A percentile compares a stretch with the other conserved stretches of the same genome.
phyloP scores from a whole-genome alignment of 2,329 filamentous ascomycete genomes.

The Monilinia polystroma region DNA sequence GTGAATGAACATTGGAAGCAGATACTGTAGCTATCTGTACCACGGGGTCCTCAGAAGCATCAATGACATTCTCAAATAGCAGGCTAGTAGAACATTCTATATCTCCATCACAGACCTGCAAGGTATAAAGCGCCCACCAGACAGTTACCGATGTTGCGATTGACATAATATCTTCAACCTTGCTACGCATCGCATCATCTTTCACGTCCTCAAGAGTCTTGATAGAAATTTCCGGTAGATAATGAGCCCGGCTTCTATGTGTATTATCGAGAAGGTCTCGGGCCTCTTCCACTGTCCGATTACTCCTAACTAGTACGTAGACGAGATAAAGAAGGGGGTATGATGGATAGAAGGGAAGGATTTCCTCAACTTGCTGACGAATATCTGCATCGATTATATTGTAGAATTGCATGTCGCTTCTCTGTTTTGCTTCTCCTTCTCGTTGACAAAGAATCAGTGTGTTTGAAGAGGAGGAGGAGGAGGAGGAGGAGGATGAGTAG shows the following conservation, averaged over 20 bases:
- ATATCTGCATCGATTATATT: slow-evolving; percentile 2
- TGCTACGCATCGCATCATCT: not conserved
- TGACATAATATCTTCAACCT: not conserved
- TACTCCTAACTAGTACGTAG: not conserved
- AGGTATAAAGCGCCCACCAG: slow-evolving; percentile 16
- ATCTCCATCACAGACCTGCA: slow-evolving; percentile 10
- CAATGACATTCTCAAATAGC: slow-evolving; percentile 5
- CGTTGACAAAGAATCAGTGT: not conserved
- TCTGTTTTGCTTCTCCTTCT: not conserved
- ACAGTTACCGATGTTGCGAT: not conserved
- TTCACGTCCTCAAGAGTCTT: not conserved
- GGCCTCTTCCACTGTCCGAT: not conserved
- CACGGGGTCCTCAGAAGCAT: not conserved
- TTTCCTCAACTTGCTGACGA: not conserved
- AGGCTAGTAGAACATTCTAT: not conserved
- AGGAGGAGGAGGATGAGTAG: too few species aligned
- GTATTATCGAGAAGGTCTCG: not conserved
- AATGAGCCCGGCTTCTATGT: not conserved
- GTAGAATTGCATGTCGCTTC: not conserved
- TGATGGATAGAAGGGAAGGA: slow-evolving; percentile 1
- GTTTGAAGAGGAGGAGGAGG: not conserved
- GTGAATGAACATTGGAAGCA: not conserved
- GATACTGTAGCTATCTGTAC: not conserved
- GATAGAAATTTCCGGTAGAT: not conserved
- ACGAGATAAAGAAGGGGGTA: slow-evolving; percentile 12